Percentiles rank a stretch among this genome's conserved stretches.
These are phyloP conservation scores for Schoenoplectus triqueter DNA, from an alignment of 202 grass and related monocot genomes.

Conservation along the genomic window DNA sequence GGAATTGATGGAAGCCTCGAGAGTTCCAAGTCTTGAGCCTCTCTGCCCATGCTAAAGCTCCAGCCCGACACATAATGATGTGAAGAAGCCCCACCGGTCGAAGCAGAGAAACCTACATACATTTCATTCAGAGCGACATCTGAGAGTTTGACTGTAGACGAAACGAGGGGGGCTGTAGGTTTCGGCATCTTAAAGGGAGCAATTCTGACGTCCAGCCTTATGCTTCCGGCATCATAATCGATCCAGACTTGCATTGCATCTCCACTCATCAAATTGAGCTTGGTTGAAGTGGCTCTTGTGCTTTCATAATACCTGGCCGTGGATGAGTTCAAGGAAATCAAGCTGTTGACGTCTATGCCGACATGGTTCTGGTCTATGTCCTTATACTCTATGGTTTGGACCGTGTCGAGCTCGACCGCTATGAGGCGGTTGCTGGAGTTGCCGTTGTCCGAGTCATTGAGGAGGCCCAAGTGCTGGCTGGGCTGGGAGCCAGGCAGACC, in stretches of 20 bases:
- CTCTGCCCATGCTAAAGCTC: conserved; percentile 64
- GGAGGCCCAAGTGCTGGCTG: conserved; percentile 63
- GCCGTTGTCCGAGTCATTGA: conserved; percentile 50
- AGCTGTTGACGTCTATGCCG: conserved; percentile 57
- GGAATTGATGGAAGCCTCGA: conserved; percentile 60
- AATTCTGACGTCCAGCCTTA: conserved; percentile 55
- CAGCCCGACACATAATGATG: conserved; percentile 72
- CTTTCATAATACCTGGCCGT: conserved; percentile 36
- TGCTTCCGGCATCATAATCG: conserved; percentile 53
- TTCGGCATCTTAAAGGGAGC: conserved; percentile 35
- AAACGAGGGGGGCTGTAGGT: conserved; percentile 50
- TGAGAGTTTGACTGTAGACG: conserved; percentile 54
- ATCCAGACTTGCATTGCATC: conserved; percentile 56
- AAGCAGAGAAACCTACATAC: conserved; percentile 69
- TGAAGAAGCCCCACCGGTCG: conserved; percentile 61
- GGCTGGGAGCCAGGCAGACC: conserved; percentile 42
- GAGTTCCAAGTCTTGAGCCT: conserved; percentile 52
- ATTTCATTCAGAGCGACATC: conserved; percentile 42
- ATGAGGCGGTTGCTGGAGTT: conserved; percentile 41
- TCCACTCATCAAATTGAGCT: conserved; percentile 37
- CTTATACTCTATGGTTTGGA: conserved; percentile 40
- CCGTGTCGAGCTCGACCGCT: conserved; percentile 82
- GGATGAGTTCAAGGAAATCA: conserved; percentile 26
- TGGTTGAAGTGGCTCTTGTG: background rate
- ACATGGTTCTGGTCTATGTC: conserved; percentile 75